Evolutionary conservation across 2,329 filamentous ascomycete species (phyloP).

Genomic region (Apiospora rasikravindrae): DNA sequence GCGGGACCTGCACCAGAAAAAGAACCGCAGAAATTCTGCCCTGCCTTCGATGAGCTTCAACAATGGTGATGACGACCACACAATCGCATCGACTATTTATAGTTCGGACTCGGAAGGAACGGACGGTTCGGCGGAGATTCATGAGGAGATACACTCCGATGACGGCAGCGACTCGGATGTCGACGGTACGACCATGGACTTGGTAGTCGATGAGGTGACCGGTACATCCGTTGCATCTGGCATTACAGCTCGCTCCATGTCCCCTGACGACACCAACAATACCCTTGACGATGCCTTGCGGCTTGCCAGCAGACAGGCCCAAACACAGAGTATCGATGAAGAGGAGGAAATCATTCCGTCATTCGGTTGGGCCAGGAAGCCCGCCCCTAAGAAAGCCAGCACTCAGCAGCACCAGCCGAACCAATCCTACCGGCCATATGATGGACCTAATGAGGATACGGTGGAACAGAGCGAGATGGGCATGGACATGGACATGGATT

Average conservation of each 20-base stretch:
- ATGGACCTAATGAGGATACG: slow-evolving; percentile 23
- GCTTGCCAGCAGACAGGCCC: slow-evolving; percentile 76
- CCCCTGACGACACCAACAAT: slow-evolving; percentile 69
- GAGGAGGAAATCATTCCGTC: slow-evolving; percentile 76
- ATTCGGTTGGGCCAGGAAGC: slow-evolving; percentile 75
- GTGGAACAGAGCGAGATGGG: slow-evolving; percentile 39
- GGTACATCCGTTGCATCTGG: slow-evolving; percentile 69
- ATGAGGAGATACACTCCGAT: slow-evolving; percentile 53
- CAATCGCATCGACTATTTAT: slow-evolving; percentile 78
- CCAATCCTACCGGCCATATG: neutral
- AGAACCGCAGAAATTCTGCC: slow-evolving; percentile 67
- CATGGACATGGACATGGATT: slow-evolving; percentile 59
- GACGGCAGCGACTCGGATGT: slow-evolving; percentile 64
- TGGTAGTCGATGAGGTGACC: slow-evolving; percentile 80
- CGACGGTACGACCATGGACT: slow-evolving; percentile 76
- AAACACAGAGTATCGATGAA: slow-evolving; percentile 70
- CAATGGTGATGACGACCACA: slow-evolving; percentile 68
- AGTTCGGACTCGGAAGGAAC: slow-evolving; percentile 69
- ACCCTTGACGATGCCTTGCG: slow-evolving; percentile 79
- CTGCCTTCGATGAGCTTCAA: slow-evolving; percentile 69
- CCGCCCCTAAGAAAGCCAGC: slow-evolving; percentile 37
- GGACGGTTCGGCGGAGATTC: slow-evolving; percentile 60
- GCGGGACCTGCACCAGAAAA: slow-evolving; percentile 66
- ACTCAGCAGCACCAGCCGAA: slow-evolving; percentile 47
- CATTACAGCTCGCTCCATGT: slow-evolving; percentile 56